phyloP scores from a whole-genome alignment of 1,284 basidiomycete genomes.

The Tausonia pullulans region DNA sequence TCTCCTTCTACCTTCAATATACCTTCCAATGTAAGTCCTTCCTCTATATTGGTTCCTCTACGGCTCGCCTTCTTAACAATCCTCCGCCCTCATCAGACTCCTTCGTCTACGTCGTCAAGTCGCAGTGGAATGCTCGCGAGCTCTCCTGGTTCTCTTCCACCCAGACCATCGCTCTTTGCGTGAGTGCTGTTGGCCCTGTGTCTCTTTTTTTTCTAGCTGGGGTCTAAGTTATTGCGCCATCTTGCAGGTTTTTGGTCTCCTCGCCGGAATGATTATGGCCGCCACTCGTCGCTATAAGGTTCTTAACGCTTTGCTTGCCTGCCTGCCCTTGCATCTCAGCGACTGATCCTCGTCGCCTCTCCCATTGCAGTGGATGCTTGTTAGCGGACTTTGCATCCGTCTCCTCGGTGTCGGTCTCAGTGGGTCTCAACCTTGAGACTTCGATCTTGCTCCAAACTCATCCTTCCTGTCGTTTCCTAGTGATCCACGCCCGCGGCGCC shows the following conservation, averaged over 20 bases:
- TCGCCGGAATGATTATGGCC: constrained; percentile 36
- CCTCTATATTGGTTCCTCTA: constrained; percentile 14
- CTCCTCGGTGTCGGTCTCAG: constrained; percentile 54
- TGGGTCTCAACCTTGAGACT: not conserved
- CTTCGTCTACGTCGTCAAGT: constrained; percentile 29
- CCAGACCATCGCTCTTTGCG: constrained; percentile 26
- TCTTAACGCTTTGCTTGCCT: not conserved
- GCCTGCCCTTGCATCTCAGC: too few species aligned
- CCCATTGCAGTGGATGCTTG: constrained; percentile 44
- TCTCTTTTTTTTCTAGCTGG: not conserved
- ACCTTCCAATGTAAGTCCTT: constrained; percentile 14
- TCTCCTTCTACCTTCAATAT: constrained; percentile 39
- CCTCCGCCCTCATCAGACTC: constrained; percentile 9
- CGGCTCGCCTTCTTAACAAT: constrained; percentile 28
- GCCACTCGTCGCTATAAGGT: constrained; percentile 39
- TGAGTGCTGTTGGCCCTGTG: not conserved
- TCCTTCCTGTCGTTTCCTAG: constrained; percentile 21
- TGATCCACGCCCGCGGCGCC: constrained; percentile 53
- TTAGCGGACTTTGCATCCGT: constrained; percentile 55
- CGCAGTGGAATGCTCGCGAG: constrained; percentile 26
- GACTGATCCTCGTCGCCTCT: not conserved
- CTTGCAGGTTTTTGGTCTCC: constrained; percentile 38
- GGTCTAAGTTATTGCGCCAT: not conserved
- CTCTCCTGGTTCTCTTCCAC: constrained; percentile 31
- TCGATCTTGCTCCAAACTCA: not conserved